phyloP scores from a whole-genome alignment of 2,329 filamentous ascomycete species.

The Orbilia ellipsospora region DNA sequence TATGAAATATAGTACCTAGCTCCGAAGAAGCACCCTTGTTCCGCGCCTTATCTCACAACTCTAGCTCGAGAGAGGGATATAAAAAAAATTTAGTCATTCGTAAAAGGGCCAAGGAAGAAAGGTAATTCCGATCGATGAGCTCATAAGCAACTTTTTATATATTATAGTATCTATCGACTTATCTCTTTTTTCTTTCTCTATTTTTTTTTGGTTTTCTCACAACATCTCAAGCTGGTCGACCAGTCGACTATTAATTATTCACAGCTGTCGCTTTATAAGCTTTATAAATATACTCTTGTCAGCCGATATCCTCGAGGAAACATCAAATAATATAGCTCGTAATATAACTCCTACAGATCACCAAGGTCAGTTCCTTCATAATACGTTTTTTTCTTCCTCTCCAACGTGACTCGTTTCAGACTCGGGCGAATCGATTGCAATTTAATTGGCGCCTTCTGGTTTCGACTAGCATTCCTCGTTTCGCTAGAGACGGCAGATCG shows the following conservation, averaged over 20 bases:
- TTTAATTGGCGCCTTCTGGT: slow-evolving; percentile 13
- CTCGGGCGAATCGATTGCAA: not conserved
- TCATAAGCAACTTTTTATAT: slow-evolving; percentile 3
- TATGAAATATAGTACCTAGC: no score
- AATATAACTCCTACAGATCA: no score
- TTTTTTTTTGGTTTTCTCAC: not conserved
- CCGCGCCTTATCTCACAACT: slow-evolving; percentile 35
- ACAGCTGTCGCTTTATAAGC: no score
- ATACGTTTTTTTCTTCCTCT: not conserved
- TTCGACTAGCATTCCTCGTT: slow-evolving; percentile 17
- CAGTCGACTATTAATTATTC: no score
- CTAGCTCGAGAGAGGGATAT: slow-evolving; percentile 26
- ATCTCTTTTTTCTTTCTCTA: not conserved
- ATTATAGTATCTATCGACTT: slow-evolving; percentile 4
- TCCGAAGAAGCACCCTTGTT: not conserved
- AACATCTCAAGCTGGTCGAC: not conserved
- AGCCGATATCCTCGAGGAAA: no score
- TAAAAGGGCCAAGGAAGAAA: slow-evolving; percentile 13
- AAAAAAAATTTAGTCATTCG: not conserved
- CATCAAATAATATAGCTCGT: no score
- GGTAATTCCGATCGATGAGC: slow-evolving; percentile 46
- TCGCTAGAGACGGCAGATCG: slow-evolving; percentile 25
- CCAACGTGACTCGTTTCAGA: not conserved
- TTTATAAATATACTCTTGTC: no score
- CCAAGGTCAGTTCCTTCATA: no score